Conservation (phyloP, 495 filamentous ascomycete genomes). For the Parathielavia appendiculata region DNA sequence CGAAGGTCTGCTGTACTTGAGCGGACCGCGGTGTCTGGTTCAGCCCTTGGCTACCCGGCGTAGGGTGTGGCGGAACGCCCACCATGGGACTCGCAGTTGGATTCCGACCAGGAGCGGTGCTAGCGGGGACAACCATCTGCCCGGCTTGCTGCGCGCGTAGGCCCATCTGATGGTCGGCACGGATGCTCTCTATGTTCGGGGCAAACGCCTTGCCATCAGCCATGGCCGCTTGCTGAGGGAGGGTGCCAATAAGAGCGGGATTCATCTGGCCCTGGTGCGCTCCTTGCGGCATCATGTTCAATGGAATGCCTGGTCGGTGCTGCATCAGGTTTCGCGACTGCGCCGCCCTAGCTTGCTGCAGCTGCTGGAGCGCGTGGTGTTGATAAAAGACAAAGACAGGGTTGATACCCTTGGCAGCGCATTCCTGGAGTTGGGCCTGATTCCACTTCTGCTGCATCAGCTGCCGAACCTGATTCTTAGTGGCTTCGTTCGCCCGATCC, state of each 20-base stretch:
- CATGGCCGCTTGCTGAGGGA: conserved; percentile 32
- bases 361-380: conserved; percentile 33
- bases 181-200: conserved; percentile 45
- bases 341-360: conserved; percentile 22
- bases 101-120: conserved; percentile 40
- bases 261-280: conserved; percentile 39
- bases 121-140: conserved; percentile 49
- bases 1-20: conserved; percentile 37
- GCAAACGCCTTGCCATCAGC: conserved; percentile 38
- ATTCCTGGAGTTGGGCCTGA: conserved; percentile 27
- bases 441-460: conserved; percentile 25
- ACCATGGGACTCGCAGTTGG: conserved; percentile 39
- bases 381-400: conserved; percentile 40
- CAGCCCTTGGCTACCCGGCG: conserved; percentile 29
- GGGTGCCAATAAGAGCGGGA: conserved; percentile 30
- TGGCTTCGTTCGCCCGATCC: conserved; percentile 26
- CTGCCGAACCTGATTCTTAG: conserved; percentile 31
- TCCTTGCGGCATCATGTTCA: conserved; percentile 22
- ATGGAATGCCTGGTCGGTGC: conserved; percentile 18
- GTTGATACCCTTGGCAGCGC: conserved; percentile 36
- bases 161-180: conserved; percentile 44
- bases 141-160: conserved; percentile 45
- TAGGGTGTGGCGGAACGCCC: conserved; percentile 34
- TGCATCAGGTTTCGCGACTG: conserved; percentile 27
- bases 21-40: conserved; percentile 34